Evolutionary conservation across 1,139 yeast species (phyloP), one percentile per base, ranked within the genome.

Genomic region (Lodderomyces elongisporus): DNA sequence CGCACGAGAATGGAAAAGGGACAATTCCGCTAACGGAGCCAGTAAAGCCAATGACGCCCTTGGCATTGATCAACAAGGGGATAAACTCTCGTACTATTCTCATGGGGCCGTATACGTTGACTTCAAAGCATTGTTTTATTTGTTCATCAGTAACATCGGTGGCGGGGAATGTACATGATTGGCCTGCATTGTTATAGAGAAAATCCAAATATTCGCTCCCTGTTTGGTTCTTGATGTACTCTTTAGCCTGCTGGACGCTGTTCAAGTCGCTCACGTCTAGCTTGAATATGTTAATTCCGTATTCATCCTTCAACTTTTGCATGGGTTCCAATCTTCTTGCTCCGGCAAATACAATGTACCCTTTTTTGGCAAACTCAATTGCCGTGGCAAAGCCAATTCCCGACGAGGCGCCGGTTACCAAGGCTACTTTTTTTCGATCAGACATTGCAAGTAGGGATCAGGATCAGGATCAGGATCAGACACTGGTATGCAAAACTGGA

Each of bases 381-480:
- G 89, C 77, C 8, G 81, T 60, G 13, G 78, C 76, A 49, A 62
- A 74, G 3, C 94, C 95, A 36, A 85, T 85, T 8, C 94, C 95
- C 0, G 89, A 79, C 0, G 91, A 81, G 13, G 85, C 85, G 6
- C 94, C 95, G 1, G 94, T 85, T 21, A 85, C 73, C 28, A 82
- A 60, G 2, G 78, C 88, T 16, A 60, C 45, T 47, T 58, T 66
- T 50, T 48, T 54, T 40, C 54, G 32, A 13, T 24, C 22, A 18
- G 22, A 18, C 10, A n/a, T n/a, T n/a, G n/a, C n/a, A n/a, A n/a
- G n/a, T n/a, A n/a, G n/a, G n/a, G n/a, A n/a, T n/a, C n/a, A n/a
- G n/a, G n/a, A n/a, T n/a, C n/a, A n/a, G n/a, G n/a, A n/a, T n/a
- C n/a, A n/a, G n/a, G n/a, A n/a, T n/a, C n/a, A n/a, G n/a, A n/a